Evolutionary conservation across 495 filamentous ascomycete species (phyloP).

Genomic region (Haplographium delicatum): DNA sequence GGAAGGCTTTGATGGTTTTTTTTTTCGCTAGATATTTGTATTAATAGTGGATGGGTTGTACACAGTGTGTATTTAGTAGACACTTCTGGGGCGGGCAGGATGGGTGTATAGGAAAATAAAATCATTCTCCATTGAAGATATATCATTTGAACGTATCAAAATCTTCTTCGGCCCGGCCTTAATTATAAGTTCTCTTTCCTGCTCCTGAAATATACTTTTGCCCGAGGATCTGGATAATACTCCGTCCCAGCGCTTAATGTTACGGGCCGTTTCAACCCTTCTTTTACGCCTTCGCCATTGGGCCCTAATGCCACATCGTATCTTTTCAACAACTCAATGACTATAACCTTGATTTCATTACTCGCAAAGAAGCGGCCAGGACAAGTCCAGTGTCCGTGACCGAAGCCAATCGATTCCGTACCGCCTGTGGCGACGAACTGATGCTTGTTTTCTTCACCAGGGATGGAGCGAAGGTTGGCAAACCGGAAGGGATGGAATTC

Average conservation of each 20-base stretch:
- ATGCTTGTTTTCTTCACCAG: constrained; percentile 20
- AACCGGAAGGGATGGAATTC: constrained; percentile 49
- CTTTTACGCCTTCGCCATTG: background rate
- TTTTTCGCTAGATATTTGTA: too few species aligned
- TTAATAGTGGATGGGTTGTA: too few species aligned
- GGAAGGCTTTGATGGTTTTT: too few species aligned
- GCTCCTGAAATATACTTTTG: background rate
- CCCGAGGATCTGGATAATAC: background rate
- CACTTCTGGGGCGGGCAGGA: too few species aligned
- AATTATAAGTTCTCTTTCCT: too few species aligned
- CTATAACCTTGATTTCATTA: constrained; percentile 21
- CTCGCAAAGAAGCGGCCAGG: constrained; percentile 54
- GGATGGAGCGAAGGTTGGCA: constrained; percentile 33
- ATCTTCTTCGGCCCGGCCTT: too few species aligned
- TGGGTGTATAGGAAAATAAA: too few species aligned
- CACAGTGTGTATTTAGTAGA: too few species aligned
- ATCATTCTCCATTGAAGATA: too few species aligned
- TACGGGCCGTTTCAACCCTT: constrained; percentile 9
- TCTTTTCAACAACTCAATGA: constrained; percentile 15
- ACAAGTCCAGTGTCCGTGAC: constrained; percentile 51
- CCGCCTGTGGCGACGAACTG: constrained; percentile 40
- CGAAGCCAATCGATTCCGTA: constrained; percentile 32
- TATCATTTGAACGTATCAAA: too few species aligned
- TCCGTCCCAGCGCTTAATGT: background rate
- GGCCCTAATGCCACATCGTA: constrained; percentile 11